phyloP scores from a whole-genome alignment of 345 rosid species.

The Boechera stricta region DNA sequence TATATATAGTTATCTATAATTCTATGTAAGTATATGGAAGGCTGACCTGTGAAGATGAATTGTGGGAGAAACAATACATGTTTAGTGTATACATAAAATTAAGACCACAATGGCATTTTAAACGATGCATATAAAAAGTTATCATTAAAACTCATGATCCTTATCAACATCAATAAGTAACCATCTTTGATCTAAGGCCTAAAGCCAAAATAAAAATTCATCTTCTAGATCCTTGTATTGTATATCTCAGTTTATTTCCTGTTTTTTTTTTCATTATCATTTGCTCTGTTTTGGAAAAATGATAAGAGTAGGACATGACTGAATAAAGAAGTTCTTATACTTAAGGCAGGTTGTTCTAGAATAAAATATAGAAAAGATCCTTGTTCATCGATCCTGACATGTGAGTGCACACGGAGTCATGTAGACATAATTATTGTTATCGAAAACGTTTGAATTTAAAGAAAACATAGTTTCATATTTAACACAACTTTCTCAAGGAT shows the following conservation, averaged over 20 bases:
- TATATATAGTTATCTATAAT: background rate
- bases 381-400: background rate
- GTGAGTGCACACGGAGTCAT: conserved; percentile 1
- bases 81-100: background rate
- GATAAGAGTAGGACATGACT: no score
- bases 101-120: background rate
- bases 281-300: no score
- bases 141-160: background rate
- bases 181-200: no score
- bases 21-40: background rate
- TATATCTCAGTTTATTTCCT: no score
- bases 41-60: background rate
- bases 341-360: no score
- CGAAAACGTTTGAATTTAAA: background rate
- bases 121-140: background rate
- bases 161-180: no score
- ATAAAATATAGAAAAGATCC: no score
- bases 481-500: background rate
- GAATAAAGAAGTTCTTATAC: no score
- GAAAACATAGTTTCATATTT: background rate
- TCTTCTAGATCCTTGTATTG: no score
- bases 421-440: no score
- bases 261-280: no score
- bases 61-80: background rate
- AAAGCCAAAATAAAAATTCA: no score